Conservation (phyloP, 2,329 filamentous ascomycete genomes). For the Sarocladium brachiariae region DNA sequence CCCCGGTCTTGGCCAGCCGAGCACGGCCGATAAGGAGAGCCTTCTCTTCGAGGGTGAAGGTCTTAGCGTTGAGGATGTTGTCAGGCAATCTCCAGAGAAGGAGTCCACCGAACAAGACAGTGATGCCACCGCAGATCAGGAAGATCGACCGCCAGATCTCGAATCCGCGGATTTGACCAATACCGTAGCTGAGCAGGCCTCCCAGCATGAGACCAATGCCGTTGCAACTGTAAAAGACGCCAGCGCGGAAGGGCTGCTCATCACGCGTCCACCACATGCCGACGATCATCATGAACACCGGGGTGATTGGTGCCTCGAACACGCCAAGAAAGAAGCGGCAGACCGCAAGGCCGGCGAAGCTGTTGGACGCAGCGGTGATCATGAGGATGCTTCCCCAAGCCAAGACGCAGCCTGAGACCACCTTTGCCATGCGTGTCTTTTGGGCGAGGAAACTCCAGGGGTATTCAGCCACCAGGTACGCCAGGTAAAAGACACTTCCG, state of each 20-base stretch:
- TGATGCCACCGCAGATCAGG: constrained; percentile 40
- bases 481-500: constrained; percentile 51
- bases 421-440: constrained; percentile 27
- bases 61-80: constrained; percentile 29
- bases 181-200: constrained; percentile 42
- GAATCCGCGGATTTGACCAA: constrained; percentile 40
- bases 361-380: constrained; percentile 32
- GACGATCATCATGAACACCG: constrained; percentile 44
- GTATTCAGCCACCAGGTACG: constrained; percentile 34
- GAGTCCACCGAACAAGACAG: constrained; percentile 38
- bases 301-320: constrained; percentile 41
- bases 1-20: constrained; percentile 37
- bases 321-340: constrained; percentile 39
- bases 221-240: constrained; percentile 34
- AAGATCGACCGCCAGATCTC: constrained; percentile 46
- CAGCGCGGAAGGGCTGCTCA: constrained; percentile 40
- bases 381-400: constrained; percentile 33
- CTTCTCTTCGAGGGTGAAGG: constrained; percentile 18
- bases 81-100: constrained; percentile 40
- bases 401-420: constrained; percentile 25
- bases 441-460: constrained; percentile 28
- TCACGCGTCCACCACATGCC: constrained; percentile 41
- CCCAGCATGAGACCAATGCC: constrained; percentile 38
- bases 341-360: constrained; percentile 34
- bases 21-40: constrained; percentile 55